Evolutionary conservation across 495 filamentous ascomycete species (phyloP), one percentile per base, ranked within the genome.

Genomic region (Trichocladium antarcticum): DNA sequence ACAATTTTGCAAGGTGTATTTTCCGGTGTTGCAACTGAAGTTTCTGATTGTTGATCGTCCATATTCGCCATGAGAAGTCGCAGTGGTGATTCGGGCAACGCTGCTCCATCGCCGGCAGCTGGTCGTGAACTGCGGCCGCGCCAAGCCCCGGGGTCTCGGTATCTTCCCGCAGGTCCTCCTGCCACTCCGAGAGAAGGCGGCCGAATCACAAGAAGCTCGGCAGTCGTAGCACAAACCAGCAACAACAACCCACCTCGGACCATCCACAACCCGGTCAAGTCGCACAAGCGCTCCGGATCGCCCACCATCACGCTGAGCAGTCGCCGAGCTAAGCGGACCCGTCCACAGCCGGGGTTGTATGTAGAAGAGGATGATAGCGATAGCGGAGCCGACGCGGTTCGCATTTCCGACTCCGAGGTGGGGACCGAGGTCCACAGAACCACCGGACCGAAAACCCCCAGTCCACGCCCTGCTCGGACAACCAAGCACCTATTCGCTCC

Each of bases 281-380:
- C 45, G 20, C 45, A 39, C 45, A 59, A 57, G 38, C 54, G 49
- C 19, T 17, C 50, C 6, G 8, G 19, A 40, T 43, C 49, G 27
- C 37, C 45, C 6, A 22, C 1, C 41, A 6, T 9, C 5, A 14
- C 27, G 15, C 3, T 34, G 16, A 31, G 28, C 47, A 38, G 27
- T 29, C 50, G 51, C 35, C 37, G 19, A 4, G 17, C 44, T 41
- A 62, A 63, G 32, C 53, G 60, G 12, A 44, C 44, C 6, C 53
- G 58, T 22, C 56, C 47, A 34, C 37, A 41, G 27, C 47, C 56
- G 8, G 58, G 58, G 5, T 63, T 61, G 50, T 63, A 61, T 21
- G 46, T 39, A 9, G 60, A 63, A 40, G 49, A 54, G 22, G 52
- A 20, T 37, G 42, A 50, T n/a, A 44, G 42, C 8, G 49, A 53